Evolutionary conservation across 139 green algal species (phyloP).

Genomic region (Protoeuglena noctilucae): DNA sequence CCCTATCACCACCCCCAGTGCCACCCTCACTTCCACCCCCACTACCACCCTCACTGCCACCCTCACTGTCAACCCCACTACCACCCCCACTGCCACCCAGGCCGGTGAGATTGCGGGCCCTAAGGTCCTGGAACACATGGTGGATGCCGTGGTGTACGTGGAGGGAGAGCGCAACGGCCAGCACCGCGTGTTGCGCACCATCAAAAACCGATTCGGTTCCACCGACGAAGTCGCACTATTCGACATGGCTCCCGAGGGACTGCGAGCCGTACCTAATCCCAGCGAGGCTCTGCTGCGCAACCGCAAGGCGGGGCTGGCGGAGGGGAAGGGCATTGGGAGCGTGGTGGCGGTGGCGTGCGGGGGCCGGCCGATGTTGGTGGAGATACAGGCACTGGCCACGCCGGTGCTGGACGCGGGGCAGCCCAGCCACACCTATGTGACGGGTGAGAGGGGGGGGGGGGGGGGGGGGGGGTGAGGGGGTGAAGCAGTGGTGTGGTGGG

Average conservation of each 20-base stretch:
- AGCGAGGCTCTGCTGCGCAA: conserved; percentile 43
- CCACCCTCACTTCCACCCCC: too few relatives aligned
- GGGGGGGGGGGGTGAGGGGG: too few relatives aligned
- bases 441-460: too few relatives aligned
- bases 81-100: conserved; percentile 1
- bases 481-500: too few relatives aligned
- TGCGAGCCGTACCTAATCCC: conserved; percentile 46
- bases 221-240: conserved; percentile 81
- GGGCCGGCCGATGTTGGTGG: conserved; percentile 58
- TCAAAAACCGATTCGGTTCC: conserved; percentile 72
- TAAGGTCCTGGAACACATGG: conserved; percentile 84
- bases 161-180: conserved; percentile 25
- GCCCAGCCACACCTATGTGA: not conserved
- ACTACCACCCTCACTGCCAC: too few relatives aligned
- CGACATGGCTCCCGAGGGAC: conserved; percentile 46
- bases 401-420: not conserved
- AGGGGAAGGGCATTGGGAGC: too few relatives aligned
- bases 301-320: conserved; percentile 6
- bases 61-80: too few relatives aligned
- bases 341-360: conserved; percentile 2
- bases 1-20: too few relatives aligned
- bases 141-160: conserved; percentile 86
- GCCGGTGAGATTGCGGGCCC: conserved; percentile 67
- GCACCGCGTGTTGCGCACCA: conserved; percentile 34
- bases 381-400: conserved; percentile 62